Percentiles rank a stretch among this genome's conserved stretches.
Evolutionary conservation across 2,329 filamentous ascomycete genomes (phyloP).

Genomic region (Sordariomycetes sp.): DNA sequence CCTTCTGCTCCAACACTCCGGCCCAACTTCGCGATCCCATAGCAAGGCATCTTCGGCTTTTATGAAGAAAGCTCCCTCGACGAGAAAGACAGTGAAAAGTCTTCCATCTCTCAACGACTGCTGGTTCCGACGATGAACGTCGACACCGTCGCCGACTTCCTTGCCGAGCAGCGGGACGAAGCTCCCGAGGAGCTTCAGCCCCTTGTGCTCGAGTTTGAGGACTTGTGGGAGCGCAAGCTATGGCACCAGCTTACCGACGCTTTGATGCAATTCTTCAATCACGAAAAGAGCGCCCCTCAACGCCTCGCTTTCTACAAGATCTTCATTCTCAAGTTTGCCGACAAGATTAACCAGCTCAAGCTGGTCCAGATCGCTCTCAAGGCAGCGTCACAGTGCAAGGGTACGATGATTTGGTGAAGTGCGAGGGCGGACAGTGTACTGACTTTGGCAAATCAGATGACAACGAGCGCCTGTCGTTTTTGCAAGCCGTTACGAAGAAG

Average conservation of each 20-base stretch:
- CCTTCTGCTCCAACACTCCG: not conserved
- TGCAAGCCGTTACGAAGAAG: constrained; percentile 73
- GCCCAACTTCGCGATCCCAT: not conserved
- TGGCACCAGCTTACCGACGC: constrained; percentile 97
- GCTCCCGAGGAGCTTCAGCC: constrained; percentile 82
- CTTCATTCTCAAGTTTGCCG: constrained; percentile 92
- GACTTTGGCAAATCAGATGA: constrained; percentile 53
- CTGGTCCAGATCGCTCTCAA: constrained; percentile 84
- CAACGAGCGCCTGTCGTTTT: constrained; percentile 75
- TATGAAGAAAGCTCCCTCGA: too few relatives aligned
- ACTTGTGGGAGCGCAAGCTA: constrained; percentile 95
- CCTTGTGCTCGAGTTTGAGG: constrained; percentile 85
- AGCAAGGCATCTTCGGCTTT: too few relatives aligned
- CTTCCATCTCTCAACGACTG: too few relatives aligned
- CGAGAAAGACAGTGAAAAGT: too few relatives aligned
- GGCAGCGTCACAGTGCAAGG: constrained; percentile 75
- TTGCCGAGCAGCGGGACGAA: constrained; percentile 79
- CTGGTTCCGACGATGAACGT: constrained; percentile 68
- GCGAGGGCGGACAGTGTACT: not conserved
- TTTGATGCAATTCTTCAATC: constrained; percentile 79
- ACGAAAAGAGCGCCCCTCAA: constrained; percentile 71
- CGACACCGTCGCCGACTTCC: constrained; percentile 85
- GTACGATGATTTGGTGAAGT: constrained; percentile 30
- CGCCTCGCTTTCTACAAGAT: constrained; percentile 85
- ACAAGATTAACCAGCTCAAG: constrained; percentile 98